Percentiles rank a stretch among this genome's conserved stretches.
Evolutionary conservation across 2,329 filamentous ascomycete species (phyloP).

Genomic region (Xylariaceae sp.): DNA sequence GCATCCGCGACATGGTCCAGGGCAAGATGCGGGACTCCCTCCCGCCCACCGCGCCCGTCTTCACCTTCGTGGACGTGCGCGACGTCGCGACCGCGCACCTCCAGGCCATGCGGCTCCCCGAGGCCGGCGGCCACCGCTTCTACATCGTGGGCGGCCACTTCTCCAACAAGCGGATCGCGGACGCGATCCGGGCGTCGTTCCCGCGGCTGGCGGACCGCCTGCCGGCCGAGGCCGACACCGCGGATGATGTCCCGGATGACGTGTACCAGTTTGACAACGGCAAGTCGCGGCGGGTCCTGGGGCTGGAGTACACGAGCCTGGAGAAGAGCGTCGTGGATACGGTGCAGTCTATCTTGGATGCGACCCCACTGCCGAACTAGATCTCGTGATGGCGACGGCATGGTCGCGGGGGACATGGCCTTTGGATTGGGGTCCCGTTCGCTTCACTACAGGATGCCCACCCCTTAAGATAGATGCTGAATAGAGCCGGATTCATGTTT

Average conservation of each 20-base stretch:
- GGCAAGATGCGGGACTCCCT: slow-evolving; percentile 57
- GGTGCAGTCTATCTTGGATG: slow-evolving; percentile 37
- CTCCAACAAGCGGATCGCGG: slow-evolving; percentile 53
- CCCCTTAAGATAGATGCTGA: no score
- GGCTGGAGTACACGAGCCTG: slow-evolving; percentile 54
- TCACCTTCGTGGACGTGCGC: slow-evolving; percentile 56
- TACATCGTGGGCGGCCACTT: slow-evolving; percentile 59
- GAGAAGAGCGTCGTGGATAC: slow-evolving; percentile 58
- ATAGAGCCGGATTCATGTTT: no score
- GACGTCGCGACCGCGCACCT: slow-evolving; percentile 63
- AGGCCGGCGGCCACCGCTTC: slow-evolving; percentile 58
- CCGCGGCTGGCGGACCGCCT: slow-evolving; percentile 45
- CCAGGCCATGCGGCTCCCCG: slow-evolving; percentile 50
- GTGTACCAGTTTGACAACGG: slow-evolving; percentile 54
- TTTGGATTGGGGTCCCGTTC: no score
- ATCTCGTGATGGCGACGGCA: no score
- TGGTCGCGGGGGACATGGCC: no score
- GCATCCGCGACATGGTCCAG: slow-evolving; percentile 58
- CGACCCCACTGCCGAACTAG: slow-evolving; percentile 2
- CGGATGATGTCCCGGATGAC: slow-evolving; percentile 39
- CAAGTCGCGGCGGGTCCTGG: slow-evolving; percentile 51
- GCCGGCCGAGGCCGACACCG: slow-evolving; percentile 34
- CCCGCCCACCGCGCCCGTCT: slow-evolving; percentile 51
- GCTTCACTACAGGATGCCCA: no score
- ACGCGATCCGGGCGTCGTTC: slow-evolving; percentile 52